Conservation (phyloP, 2,329 filamentous ascomycete genomes). For the Penicillium sp. region DNA sequence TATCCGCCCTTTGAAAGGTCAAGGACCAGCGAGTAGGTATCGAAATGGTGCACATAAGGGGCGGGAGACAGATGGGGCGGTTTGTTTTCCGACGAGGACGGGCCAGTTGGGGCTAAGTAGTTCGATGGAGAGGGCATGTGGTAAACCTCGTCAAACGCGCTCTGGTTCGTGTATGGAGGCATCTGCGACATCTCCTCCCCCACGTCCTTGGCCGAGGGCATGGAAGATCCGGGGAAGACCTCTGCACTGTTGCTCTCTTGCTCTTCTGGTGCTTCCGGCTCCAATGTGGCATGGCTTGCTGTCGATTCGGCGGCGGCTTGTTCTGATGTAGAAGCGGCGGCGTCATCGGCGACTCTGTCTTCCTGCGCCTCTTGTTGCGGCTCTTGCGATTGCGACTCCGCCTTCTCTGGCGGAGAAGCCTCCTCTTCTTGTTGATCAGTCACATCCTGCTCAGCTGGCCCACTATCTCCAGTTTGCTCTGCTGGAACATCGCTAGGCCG, state of each 20-base stretch:
- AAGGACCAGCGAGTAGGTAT: conserved; percentile 85
- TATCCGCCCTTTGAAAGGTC: conserved; percentile 72
- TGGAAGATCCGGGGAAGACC: conserved; percentile 5
- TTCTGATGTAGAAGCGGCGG: conserved; percentile 12
- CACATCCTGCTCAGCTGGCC: conserved; percentile 4
- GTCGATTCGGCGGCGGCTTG: conserved; percentile 14
- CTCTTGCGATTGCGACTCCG: conserved; percentile 8
- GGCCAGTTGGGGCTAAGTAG: conserved; percentile 29
- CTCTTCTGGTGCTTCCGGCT: conserved; percentile 26
- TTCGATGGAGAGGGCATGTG: conserved; percentile 43
- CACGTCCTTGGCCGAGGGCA: conserved; percentile 5
- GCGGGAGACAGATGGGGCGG: conserved; percentile 66
- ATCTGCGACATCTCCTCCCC: conserved; percentile 18
- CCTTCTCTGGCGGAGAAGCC: conserved; percentile 12
- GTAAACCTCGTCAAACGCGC: conserved; percentile 41
- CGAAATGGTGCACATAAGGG: conserved; percentile 92
- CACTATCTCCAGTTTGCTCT: conserved; percentile 13
- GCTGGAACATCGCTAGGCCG: conserved; percentile 29
- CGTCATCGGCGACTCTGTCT: conserved; percentile 7
- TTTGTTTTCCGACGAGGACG: conserved; percentile 40
- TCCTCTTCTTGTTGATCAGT: conserved; percentile 1
- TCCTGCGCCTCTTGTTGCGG: conserved; percentile 10
- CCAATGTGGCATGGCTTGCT: conserved; percentile 12
- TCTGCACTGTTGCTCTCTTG: conserved; percentile 18
- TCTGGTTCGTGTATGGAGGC: conserved; percentile 14